These are phyloP conservation scores for Marchantia polymorpha DNA, from an alignment of 225 moss, liverwort and hornwort genomes.

Conservation along the genomic window DNA sequence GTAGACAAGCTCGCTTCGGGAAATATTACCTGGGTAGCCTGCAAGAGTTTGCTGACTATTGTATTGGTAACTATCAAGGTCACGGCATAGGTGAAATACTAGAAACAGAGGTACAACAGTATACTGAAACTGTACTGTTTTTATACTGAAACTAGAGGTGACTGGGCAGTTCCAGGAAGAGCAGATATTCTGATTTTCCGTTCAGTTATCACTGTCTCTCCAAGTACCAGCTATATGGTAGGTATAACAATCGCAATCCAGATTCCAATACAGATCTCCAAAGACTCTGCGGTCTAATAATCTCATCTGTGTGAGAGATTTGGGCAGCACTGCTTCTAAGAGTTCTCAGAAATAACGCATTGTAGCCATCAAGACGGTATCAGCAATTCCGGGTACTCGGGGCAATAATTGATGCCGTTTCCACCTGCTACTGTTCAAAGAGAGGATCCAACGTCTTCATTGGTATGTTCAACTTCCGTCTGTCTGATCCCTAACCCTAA, in stretches of 20 bases:
- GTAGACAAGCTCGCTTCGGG: no score
- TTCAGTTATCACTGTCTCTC: no score
- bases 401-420: slow-evolving; percentile 2
- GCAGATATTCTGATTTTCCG: no score
- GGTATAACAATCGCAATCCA: slow-evolving; percentile 6
- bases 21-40: no score
- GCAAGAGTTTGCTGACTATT: no score
- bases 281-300: slow-evolving; percentile 9
- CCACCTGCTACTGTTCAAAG: not conserved
- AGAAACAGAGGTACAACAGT: no score
- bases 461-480: not conserved
- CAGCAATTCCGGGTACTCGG: not conserved
- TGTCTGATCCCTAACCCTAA: slow-evolving; percentile 29
- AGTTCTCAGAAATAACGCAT: slow-evolving; percentile 2
- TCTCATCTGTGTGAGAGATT: slow-evolving; percentile 31
- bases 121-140: no score
- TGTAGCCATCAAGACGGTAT: not conserved
- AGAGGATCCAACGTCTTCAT: not conserved
- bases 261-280: slow-evolving; percentile 18
- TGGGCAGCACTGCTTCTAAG: not conserved
- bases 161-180: no score
- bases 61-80: no score
- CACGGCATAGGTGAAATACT: no score
- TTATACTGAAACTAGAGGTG: no score
- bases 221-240: slow-evolving; percentile 15